phyloP scores from a whole-genome alignment of 2,329 filamentous ascomycete genomes.

The Botrytis medusae region DNA sequence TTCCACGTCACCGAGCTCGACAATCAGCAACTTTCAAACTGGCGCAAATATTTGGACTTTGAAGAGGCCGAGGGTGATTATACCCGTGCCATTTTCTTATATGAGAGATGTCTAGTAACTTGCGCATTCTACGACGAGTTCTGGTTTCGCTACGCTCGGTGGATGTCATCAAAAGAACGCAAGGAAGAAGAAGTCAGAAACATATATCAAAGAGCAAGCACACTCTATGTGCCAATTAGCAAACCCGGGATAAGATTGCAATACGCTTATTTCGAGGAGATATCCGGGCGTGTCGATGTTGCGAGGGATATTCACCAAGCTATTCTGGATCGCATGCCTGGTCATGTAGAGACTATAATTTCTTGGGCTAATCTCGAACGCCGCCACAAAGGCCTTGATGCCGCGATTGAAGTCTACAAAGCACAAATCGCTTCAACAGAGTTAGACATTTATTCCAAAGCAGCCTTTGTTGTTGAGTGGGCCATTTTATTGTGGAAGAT shows the following conservation, averaged over 20 bases:
- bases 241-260: constrained; percentile 80
- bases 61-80: constrained; percentile 85
- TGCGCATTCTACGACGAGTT: constrained; percentile 97
- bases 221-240: constrained; percentile 82
- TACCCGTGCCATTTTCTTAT: constrained; percentile 74
- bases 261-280: constrained; percentile 94
- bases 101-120: constrained; percentile 90
- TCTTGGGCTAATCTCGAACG: constrained; percentile 85
- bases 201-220: constrained; percentile 86
- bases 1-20: constrained; percentile 96
- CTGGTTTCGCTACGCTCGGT: constrained; percentile 94
- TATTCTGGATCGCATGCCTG: constrained; percentile 73
- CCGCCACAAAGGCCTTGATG: constrained; percentile 78
- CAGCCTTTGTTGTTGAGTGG: constrained; percentile 85
- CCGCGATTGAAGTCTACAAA: constrained; percentile 81
- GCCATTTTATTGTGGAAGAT: constrained; percentile 83
- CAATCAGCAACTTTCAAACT: constrained; percentile 79
- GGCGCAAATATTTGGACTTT: constrained; percentile 95
- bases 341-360: constrained; percentile 82
- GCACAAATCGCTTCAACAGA: constrained; percentile 72
- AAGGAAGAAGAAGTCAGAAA: constrained; percentile 90
- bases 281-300: constrained; percentile 70
- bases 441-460: constrained; percentile 77
- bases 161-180: constrained; percentile 79
- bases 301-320: constrained; percentile 83